phyloP scores from a whole-genome alignment of 108 stramenopile genomes.

The Skeletonema grethae region DNA sequence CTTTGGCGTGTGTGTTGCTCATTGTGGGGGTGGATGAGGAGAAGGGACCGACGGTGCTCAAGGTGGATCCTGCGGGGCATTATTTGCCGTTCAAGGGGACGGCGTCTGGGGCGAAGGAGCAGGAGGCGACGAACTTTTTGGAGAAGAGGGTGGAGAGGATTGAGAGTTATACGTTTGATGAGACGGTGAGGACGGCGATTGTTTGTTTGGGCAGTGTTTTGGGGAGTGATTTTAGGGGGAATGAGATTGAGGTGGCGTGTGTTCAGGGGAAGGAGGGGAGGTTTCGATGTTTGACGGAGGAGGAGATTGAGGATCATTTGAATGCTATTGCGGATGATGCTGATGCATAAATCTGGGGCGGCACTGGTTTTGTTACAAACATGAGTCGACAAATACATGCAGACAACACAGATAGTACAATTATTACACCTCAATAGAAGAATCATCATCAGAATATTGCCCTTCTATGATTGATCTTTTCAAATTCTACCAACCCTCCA shows the following conservation, averaged over 20 bases:
- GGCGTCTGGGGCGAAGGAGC: constrained; percentile 93
- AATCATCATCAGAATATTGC: neutral
- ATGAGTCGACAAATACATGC: neutral
- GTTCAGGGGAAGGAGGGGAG: constrained; percentile 78
- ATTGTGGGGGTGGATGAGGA: constrained; percentile 98
- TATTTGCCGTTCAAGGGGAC: constrained; percentile 95
- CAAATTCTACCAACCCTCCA: neutral
- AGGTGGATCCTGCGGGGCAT: constrained; percentile 99
- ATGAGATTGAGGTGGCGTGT: constrained; percentile 94
- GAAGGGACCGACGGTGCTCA: constrained; percentile 93
- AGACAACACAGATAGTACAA: neutral
- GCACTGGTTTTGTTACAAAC: too few relatives aligned
- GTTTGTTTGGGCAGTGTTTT: constrained; percentile 93
- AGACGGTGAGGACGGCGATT: constrained; percentile 87
- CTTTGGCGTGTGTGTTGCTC: constrained; percentile 88
- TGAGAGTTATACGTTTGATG: constrained; percentile 53
- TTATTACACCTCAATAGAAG: neutral
- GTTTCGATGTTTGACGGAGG: constrained; percentile 87
- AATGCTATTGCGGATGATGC: constrained; percentile 98
- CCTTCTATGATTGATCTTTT: neutral
- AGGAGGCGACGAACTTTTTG: constrained; percentile 98
- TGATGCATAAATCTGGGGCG: constrained; percentile 62
- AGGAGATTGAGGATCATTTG: constrained; percentile 94
- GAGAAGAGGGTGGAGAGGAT: constrained; percentile 94
- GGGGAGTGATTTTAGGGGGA: constrained; percentile 94